A percentile compares a stretch with the other conserved stretches of the same genome.
These are phyloP conservation scores for Rhynchosporium secalis DNA, from an alignment of 2,329 filamentous ascomycete genomes.

Conservation along the genomic window DNA sequence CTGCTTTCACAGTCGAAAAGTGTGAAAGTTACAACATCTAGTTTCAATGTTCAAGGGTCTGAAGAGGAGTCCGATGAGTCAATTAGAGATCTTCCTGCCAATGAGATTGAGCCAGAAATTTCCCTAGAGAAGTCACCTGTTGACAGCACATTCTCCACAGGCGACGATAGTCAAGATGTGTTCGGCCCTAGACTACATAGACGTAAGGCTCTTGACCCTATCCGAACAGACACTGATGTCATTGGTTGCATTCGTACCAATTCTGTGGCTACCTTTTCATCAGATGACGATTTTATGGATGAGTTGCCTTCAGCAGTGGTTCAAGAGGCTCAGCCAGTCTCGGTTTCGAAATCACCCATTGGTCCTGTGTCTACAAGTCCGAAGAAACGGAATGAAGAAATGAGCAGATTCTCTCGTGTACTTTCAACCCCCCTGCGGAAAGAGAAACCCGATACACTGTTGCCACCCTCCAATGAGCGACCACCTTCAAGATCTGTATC, in stretches of 20 bases:
- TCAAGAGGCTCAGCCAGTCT: constrained; percentile 78
- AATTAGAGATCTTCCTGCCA: constrained; percentile 24
- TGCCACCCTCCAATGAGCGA: constrained; percentile 38
- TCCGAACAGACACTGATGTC: constrained; percentile 50
- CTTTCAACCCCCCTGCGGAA: constrained; percentile 42
- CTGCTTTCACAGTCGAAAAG: constrained; percentile 19
- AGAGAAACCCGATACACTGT: constrained; percentile 42
- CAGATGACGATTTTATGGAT: constrained; percentile 83
- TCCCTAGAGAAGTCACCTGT: constrained; percentile 37
- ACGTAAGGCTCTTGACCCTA: constrained; percentile 48
- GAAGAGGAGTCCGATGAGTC: constrained; percentile 10
- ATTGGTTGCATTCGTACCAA: constrained; percentile 38
- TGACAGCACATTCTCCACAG: constrained; percentile 39
- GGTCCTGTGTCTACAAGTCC: constrained; percentile 57
- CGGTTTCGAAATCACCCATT: constrained; percentile 80
- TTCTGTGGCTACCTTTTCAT: constrained; percentile 53
- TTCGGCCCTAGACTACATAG: constrained; percentile 29
- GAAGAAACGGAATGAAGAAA: constrained; percentile 30
- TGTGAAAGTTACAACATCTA: constrained; percentile 35
- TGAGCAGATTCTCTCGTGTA: constrained; percentile 36
- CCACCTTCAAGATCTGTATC: constrained; percentile 42
- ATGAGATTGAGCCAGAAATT: constrained; percentile 22
- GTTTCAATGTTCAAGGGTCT: constrained; percentile 34
- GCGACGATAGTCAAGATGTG: constrained; percentile 31
- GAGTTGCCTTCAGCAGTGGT: constrained; percentile 81